Conservation (phyloP, 805 yeast genomes). For the Saccharomyces kudriavzevii region DNA sequence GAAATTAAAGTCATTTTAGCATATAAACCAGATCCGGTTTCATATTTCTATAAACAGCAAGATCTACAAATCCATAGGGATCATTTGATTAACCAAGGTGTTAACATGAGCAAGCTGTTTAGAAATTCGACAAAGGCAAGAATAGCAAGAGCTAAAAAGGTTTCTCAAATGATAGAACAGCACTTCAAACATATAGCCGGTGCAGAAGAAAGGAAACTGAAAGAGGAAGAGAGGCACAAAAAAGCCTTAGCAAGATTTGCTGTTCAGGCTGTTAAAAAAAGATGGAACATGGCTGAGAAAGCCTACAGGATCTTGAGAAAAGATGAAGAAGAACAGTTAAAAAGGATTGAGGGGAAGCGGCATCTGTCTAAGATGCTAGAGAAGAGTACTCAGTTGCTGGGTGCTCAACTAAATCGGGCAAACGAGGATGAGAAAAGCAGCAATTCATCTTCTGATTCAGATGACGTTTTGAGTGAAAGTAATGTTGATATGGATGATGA, state of each 20-base stretch:
- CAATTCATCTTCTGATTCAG: neutral
- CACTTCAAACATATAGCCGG: constrained; percentile 83
- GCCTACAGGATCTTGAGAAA: constrained; percentile 67
- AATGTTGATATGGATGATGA: constrained; percentile 3
- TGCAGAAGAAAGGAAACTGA: constrained; percentile 73
- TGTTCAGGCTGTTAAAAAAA: constrained; percentile 74
- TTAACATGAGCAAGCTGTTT: constrained; percentile 60
- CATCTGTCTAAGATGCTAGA: constrained; percentile 82
- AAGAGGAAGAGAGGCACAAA: constrained; percentile 66
- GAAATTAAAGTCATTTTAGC: constrained; percentile 30
- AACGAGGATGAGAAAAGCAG: constrained; percentile 6
- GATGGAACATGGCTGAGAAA: constrained; percentile 86
- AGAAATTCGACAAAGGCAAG: constrained; percentile 57
- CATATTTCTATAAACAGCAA: constrained; percentile 29
- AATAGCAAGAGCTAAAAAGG: constrained; percentile 57
- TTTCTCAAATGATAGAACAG: constrained; percentile 74
- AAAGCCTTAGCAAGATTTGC: constrained; percentile 70
- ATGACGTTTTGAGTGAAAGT: constrained; percentile 15
- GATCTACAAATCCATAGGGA: constrained; percentile 53
- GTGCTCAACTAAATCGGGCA: constrained; percentile 60
- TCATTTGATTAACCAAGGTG: constrained; percentile 68
- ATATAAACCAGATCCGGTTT: constrained; percentile 43
- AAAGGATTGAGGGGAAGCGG: constrained; percentile 74
- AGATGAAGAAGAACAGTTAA: constrained; percentile 69
- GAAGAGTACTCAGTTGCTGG: constrained; percentile 82